phyloP scores from a whole-genome alignment of 2,329 filamentous ascomycete genomes.

The Shiraia bambusicola region DNA sequence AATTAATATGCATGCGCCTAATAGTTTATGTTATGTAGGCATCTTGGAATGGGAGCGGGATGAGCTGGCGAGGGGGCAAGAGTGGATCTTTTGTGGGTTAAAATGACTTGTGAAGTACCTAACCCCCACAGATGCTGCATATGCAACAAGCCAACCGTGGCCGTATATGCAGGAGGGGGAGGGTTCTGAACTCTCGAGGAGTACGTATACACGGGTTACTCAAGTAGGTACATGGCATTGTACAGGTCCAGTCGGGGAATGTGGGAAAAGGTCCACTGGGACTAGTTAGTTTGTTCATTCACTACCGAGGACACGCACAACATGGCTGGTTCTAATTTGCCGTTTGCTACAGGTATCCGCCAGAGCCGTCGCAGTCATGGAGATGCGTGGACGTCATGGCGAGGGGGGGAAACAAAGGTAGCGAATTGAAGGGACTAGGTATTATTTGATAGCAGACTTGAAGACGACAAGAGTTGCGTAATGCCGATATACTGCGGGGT shows the following conservation, averaged over 20 bases:
- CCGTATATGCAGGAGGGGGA: too few relatives aligned
- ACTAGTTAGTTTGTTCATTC: neutral
- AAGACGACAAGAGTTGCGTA: constrained; percentile 11
- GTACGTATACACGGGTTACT: constrained; percentile 10
- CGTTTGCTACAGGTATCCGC: constrained; percentile 17
- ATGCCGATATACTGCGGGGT: constrained; percentile 23
- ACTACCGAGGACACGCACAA: neutral
- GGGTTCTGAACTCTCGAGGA: too few relatives aligned
- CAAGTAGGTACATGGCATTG: too few relatives aligned
- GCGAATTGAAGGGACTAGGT: neutral
- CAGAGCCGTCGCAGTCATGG: constrained; percentile 5
- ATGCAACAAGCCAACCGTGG: constrained; percentile 12
- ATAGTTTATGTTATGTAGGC: too few relatives aligned
- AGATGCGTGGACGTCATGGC: constrained; percentile 18
- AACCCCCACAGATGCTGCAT: constrained; percentile 10
- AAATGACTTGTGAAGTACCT: constrained; percentile 2
- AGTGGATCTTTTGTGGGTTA: neutral
- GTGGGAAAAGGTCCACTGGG: too few relatives aligned
- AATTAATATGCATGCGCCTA: too few relatives aligned
- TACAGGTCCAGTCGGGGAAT: too few relatives aligned
- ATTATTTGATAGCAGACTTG: constrained; percentile 9
- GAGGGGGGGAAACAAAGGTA: constrained; percentile 3
- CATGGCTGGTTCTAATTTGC: neutral
- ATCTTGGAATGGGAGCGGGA: constrained; percentile 17
- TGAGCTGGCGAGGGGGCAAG: constrained; percentile 30